Evolutionary conservation across 805 yeast genomes (phyloP).

Genomic region (Yamadazyma olivae): DNA sequence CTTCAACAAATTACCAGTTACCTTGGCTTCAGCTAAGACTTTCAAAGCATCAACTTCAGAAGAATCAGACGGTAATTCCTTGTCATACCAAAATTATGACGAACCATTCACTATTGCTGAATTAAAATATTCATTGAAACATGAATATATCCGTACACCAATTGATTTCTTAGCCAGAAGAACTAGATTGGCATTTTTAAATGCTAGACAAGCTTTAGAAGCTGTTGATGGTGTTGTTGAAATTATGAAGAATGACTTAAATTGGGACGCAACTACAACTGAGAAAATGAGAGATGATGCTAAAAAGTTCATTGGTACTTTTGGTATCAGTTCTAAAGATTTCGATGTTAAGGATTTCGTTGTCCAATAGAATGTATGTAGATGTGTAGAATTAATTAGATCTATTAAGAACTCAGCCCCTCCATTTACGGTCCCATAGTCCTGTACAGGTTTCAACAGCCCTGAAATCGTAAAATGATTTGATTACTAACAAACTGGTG

Average conservation of each 20-base stretch:
- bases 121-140: slow-evolving; percentile 71
- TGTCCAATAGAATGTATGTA: slow-evolving; percentile 15
- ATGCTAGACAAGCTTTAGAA: slow-evolving; percentile 75
- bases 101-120: slow-evolving; percentile 92
- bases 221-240: slow-evolving; percentile 85
- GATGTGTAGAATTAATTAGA: slow-evolving; percentile 1
- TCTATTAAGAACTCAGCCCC: too few species aligned
- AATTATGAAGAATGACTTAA: slow-evolving; percentile 74
- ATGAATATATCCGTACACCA: slow-evolving; percentile 87
- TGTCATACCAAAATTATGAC: slow-evolving; percentile 53
- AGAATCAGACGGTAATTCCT: slow-evolving; percentile 27
- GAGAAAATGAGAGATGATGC: slow-evolving; percentile 51
- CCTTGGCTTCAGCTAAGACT: slow-evolving; percentile 44
- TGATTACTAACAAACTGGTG: too few species aligned
- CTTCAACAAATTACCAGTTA: slow-evolving; percentile 60
- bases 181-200: slow-evolving; percentile 87
- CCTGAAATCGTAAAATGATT: too few species aligned
- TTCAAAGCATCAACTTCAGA: slow-evolving; percentile 27
- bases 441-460: too few species aligned
- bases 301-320: slow-evolving; percentile 55
- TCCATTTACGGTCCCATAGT: too few species aligned
- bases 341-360: slow-evolving; percentile 23
- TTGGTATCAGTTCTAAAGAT: slow-evolving; percentile 44
- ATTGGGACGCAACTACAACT: slow-evolving; percentile 66
- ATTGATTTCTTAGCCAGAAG: slow-evolving; percentile 90